Evolutionary conservation across 2,329 filamentous ascomycete species (phyloP).

Genomic region (Penicillium janthinellum): DNA sequence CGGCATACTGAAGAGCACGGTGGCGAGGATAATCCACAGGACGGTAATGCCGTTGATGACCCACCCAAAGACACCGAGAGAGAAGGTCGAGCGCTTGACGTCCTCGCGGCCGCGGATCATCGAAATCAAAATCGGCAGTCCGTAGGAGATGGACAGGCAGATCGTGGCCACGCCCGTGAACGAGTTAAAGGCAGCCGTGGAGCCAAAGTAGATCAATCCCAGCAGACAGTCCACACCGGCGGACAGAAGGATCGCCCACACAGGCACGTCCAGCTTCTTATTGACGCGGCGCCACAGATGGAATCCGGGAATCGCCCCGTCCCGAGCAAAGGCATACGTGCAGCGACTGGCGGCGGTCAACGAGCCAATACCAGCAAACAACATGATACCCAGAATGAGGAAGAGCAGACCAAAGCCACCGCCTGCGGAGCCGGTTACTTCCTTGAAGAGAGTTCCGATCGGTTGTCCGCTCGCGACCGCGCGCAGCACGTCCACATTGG

Average conservation of each 20-base stretch:
- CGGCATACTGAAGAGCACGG: slow-evolving; percentile 77
- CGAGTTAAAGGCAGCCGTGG: slow-evolving; percentile 73
- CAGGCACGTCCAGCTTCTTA: slow-evolving; percentile 66
- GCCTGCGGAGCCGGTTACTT: slow-evolving; percentile 68
- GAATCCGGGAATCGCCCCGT: slow-evolving; percentile 73
- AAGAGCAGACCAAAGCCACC: slow-evolving; percentile 77
- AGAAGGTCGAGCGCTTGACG: slow-evolving; percentile 67
- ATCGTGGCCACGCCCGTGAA: slow-evolving; percentile 82
- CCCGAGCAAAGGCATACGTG: slow-evolving; percentile 74
- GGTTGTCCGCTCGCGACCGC: slow-evolving; percentile 71
- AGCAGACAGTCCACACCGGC: slow-evolving; percentile 69
- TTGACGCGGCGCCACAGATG: slow-evolving; percentile 68
- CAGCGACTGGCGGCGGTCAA: slow-evolving; percentile 73
- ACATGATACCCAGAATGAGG: slow-evolving; percentile 72
- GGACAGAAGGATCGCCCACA: slow-evolving; percentile 69
- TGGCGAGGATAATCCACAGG: slow-evolving; percentile 69
- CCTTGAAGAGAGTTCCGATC: slow-evolving; percentile 75
- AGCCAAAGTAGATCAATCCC: slow-evolving; percentile 78
- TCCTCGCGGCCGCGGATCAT: slow-evolving; percentile 67
- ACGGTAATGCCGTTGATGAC: slow-evolving; percentile 68
- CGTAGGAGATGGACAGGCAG: slow-evolving; percentile 74
- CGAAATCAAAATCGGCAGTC: slow-evolving; percentile 72
- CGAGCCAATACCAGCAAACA: slow-evolving; percentile 75
- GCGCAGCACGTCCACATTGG: slow-evolving; percentile 65
- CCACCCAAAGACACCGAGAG: slow-evolving; percentile 69